Evolutionary conservation across 176 grass and related monocot genomes (phyloP).

Genomic region (Oryza glaberrima): DNA sequence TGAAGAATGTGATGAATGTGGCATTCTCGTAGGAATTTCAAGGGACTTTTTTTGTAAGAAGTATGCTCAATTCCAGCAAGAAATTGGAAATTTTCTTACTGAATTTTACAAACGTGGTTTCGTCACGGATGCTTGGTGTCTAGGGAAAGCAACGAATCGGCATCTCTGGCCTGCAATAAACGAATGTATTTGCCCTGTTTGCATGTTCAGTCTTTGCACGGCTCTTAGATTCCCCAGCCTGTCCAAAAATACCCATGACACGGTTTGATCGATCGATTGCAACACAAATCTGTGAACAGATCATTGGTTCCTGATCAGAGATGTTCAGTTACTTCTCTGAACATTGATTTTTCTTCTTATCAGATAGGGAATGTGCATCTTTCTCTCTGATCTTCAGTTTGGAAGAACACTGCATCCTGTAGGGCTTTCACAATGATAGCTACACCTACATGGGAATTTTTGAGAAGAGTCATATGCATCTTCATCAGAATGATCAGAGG

Average conservation of each 20-base stretch:
- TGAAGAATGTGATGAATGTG: not conserved
- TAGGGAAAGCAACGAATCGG: not conserved
- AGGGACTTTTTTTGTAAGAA: not conserved
- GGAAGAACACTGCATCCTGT: not conserved
- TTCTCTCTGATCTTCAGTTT: not conserved
- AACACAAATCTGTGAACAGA: not conserved
- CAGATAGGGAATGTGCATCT: not conserved
- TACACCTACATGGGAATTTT: not conserved
- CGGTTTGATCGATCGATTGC: not conserved
- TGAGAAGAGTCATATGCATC: not conserved
- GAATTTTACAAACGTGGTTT: not conserved
- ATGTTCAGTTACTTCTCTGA: not conserved
- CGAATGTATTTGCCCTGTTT: slow-evolving; percentile 17
- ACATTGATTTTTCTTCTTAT: not conserved
- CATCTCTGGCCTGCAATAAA: not conserved
- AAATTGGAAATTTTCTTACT: not conserved
- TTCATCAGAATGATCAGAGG: slow-evolving; percentile 11
- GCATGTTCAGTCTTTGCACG: not conserved
- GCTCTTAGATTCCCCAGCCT: not conserved
- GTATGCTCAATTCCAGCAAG: not conserved
- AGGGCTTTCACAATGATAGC: not conserved
- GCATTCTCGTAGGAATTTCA: not conserved
- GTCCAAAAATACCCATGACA: not conserved
- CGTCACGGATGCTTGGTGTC: not conserved
- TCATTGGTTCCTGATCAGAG: not conserved